Evolutionary conservation across 2,329 filamentous ascomycete species (phyloP), one percentile per base, ranked within the genome.

Genomic region (Calonectria montana): DNA sequence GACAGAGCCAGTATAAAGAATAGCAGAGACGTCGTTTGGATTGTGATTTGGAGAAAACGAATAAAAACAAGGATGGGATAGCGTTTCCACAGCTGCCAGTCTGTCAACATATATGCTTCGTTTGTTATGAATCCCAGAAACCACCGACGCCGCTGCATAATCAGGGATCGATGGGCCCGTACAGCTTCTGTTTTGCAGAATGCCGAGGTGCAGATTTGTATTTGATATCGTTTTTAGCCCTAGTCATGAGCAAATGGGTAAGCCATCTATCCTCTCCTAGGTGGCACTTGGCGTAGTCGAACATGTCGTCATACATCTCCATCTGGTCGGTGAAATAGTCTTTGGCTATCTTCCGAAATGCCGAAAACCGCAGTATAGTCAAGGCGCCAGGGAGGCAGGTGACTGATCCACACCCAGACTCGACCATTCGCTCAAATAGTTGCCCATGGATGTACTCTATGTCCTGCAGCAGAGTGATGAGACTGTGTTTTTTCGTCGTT

Each of bases 101-200:
- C 96, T 2, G 97, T 98, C 85, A 99, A 87, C 97, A 98, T 98
- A 85, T 96, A 98, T 9, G 95, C 96, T 83, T 98, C 96, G 83
- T 99, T 99, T 18, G 96, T 98, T 85, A 98, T 96, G 84, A 98
- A 98, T 35, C 96, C 96, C 50, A 98, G 88, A 82, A 98, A 98
- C 97, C 97, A 99, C 81, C 97, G 91, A 67, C 96, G 93, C 72
- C 97, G 92, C 86, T 99, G 97, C 87, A 98, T 98, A 82, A 98
- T 88, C 57, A 99, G 89, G 77, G 94, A 95, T 69, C 86, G 86
- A 83, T 96, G 96, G 2, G 93, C 95, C 84, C 98, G 95, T 21
- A 98, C 96, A 27, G 97, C 96, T 83, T 98, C 96, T 0, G 97
- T 98, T 85, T 98, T 98, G 90, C 97, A 98, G 82, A 98, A 98